Evolutionary conservation across 2,329 filamentous ascomycete species (phyloP).

Genomic region (Coccinonectria pachysandricola): DNA sequence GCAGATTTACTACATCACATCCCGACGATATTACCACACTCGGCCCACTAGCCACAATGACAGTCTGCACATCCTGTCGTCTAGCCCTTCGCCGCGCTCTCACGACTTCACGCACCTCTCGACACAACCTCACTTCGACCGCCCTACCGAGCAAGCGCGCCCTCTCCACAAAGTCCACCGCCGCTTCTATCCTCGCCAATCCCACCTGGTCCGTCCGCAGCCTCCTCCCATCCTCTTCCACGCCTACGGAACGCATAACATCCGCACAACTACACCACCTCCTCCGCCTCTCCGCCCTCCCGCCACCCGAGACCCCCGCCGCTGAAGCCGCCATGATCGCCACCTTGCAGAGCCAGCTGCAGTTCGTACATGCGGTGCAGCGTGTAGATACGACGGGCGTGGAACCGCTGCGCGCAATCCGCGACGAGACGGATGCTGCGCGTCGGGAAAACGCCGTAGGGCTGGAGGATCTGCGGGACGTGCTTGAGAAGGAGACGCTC

Average conservation of each 20-base stretch:
- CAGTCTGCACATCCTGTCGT: slow-evolving; percentile 23
- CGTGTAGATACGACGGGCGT: slow-evolving; percentile 63
- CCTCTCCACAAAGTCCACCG: slow-evolving; percentile 9
- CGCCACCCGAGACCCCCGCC: slow-evolving; percentile 49
- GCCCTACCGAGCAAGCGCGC: no score
- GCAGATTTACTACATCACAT: no score
- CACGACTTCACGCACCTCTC: slow-evolving; percentile 4
- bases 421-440: slow-evolving; percentile 64
- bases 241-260: slow-evolving; percentile 40
- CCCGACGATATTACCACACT: no score
- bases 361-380: slow-evolving; percentile 84
- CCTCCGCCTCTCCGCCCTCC: slow-evolving; percentile 79
- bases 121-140: slow-evolving; percentile 4
- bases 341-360: slow-evolving; percentile 71
- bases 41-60: slow-evolving; percentile 12
- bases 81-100: slow-evolving; percentile 15
- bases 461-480: slow-evolving; percentile 43
- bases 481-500: slow-evolving; percentile 49
- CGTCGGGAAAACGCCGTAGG: slow-evolving; percentile 50
- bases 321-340: slow-evolving; percentile 63
- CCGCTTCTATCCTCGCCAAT: slow-evolving; percentile 45
- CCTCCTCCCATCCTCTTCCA: slow-evolving; percentile 45
- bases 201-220: slow-evolving; percentile 79
- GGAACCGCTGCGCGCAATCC: slow-evolving; percentile 64
- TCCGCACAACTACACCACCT: slow-evolving; percentile 68